Percentiles rank a stretch among this genome's conserved stretches.
phyloP scores from a whole-genome alignment of 345 rosid species.

The Brassica rapa region DNA sequence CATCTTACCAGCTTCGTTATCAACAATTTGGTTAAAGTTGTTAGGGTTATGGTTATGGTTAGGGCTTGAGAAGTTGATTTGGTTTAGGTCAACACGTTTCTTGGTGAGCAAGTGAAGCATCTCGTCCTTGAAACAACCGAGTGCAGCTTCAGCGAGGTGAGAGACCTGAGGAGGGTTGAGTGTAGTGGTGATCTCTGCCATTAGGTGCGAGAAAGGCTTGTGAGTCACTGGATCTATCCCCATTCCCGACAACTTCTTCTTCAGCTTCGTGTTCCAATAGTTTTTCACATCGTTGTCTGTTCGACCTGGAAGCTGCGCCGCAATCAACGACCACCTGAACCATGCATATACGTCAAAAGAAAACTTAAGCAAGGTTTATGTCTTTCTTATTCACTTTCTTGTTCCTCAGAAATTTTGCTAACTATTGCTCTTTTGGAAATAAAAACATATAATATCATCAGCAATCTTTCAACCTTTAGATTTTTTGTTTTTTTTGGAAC shows the following conservation, averaged over 20 bases:
- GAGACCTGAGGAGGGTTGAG: conserved; percentile 91
- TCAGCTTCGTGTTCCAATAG: conserved; percentile 93
- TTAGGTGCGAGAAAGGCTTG: conserved; percentile 98
- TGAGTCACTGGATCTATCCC: conserved; percentile 95
- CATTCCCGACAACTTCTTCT: conserved; percentile 93
- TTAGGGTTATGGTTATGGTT: conserved; percentile 40
- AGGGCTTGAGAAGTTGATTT: conserved; percentile 42
- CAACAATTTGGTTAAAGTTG: conserved; percentile 46
- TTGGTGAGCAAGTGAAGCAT: conserved; percentile 97
- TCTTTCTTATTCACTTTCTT: background rate
- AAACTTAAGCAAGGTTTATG: background rate
- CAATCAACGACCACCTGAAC: conserved; percentile 85
- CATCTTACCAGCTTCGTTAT: conserved; percentile 62
- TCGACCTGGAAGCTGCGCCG: conserved; percentile 92
- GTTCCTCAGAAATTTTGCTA: background rate
- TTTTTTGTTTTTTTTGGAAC: background rate
- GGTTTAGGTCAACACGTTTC: conserved; percentile 81
- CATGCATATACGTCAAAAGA: background rate
- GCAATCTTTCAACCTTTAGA: background rate
- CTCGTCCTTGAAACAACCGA: conserved; percentile 97
- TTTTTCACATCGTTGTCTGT: conserved; percentile 93
- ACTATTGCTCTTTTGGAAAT: background rate
- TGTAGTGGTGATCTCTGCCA: conserved; percentile 96
- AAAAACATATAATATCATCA: background rate
- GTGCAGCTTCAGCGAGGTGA: conserved; percentile 94